Evolutionary conservation across 2,329 filamentous ascomycete species (phyloP).

Genomic region (Daldinia sp.): DNA sequence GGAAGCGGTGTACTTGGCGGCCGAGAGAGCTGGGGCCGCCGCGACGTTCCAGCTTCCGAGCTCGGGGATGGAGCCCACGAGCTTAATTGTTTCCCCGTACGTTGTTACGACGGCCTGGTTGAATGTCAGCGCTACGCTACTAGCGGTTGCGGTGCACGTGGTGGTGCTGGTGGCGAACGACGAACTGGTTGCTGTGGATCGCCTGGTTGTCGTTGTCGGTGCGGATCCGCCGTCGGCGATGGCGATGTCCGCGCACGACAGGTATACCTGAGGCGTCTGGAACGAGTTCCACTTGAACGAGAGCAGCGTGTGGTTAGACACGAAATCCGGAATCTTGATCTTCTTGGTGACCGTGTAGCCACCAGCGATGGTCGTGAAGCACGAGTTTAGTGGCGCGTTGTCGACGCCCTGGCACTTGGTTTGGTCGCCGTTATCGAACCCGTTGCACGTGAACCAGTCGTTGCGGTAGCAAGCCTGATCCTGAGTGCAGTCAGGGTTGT

Average conservation of each 20-base stretch:
- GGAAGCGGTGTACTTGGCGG: conserved; percentile 60
- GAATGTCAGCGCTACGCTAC: conserved; percentile 53
- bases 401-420: conserved; percentile 58
- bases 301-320: conserved; percentile 59
- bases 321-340: conserved; percentile 58
- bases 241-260: conserved; percentile 54
- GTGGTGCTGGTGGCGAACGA: conserved; percentile 43
- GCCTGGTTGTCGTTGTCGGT: conserved; percentile 11
- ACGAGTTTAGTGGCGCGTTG: conserved; percentile 53
- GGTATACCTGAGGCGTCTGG: conserved; percentile 62
- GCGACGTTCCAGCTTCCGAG: conserved; percentile 62
- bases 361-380: conserved; percentile 60
- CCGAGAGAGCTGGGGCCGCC: conserved; percentile 58
- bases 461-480: conserved; percentile 58
- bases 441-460: conserved; percentile 64
- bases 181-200: conserved; percentile 7
- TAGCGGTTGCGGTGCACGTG: conserved; percentile 28
- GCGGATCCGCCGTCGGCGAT: conserved; percentile 37
- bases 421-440: conserved; percentile 50
- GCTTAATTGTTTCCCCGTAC: conserved; percentile 61
- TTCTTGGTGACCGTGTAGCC: conserved; percentile 62
- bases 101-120: conserved; percentile 53
- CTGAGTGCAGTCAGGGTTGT: conserved; percentile 56
- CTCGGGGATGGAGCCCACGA: conserved; percentile 51
- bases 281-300: conserved; percentile 64